A percentile compares a stretch with the other conserved stretches of the same genome.
Conservation (phyloP, 805 yeast species). For the Cyberlindnera xishuangbannaensis region DNA sequence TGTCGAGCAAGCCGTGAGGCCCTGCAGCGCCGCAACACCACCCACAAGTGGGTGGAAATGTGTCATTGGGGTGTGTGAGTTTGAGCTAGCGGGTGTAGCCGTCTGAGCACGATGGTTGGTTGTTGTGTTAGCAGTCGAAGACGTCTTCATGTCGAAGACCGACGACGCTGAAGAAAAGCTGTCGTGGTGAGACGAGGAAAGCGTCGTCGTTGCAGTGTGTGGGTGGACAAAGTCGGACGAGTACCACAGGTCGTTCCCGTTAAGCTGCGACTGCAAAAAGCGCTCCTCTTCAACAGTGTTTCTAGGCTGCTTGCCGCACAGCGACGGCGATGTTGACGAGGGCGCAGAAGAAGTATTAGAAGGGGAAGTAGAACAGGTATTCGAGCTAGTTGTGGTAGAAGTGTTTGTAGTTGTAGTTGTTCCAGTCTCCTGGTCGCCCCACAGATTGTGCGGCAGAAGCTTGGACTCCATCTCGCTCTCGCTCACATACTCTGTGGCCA, state of each 20-base stretch:
- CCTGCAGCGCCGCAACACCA: background rate
- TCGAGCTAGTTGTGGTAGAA: too few species aligned
- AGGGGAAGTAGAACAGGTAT: slow-evolving; percentile 1
- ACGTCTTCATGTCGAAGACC: slow-evolving; percentile 17
- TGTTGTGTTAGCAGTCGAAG: slow-evolving; percentile 4
- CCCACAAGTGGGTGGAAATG: slow-evolving; percentile 1
- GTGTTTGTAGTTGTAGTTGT: too few species aligned
- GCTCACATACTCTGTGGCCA: slow-evolving; percentile 14
- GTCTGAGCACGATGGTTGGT: background rate
- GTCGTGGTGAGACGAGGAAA: slow-evolving; percentile 1
- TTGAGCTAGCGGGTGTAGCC: background rate
- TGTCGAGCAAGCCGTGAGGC: background rate
- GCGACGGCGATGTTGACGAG: too few species aligned
- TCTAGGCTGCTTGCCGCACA: too few species aligned
- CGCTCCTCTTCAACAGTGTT: slow-evolving; percentile 14
- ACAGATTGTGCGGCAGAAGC: slow-evolving; percentile 30
- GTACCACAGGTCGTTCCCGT: slow-evolving; percentile 10
- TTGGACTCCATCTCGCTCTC: slow-evolving; percentile 22
- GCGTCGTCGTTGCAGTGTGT: too few species aligned
- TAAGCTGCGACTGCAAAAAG: slow-evolving; percentile 9
- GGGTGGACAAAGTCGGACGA: slow-evolving; percentile 3
- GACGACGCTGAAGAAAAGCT: slow-evolving; percentile 7
- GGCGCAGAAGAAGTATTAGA: background rate
- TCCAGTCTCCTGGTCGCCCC: slow-evolving; percentile 28
- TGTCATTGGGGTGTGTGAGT: slow-evolving; percentile 1